Percentiles rank a stretch among this genome's conserved stretches.
Conservation (phyloP, 305 asterid species). For the Stenogyne calaminthoides region DNA sequence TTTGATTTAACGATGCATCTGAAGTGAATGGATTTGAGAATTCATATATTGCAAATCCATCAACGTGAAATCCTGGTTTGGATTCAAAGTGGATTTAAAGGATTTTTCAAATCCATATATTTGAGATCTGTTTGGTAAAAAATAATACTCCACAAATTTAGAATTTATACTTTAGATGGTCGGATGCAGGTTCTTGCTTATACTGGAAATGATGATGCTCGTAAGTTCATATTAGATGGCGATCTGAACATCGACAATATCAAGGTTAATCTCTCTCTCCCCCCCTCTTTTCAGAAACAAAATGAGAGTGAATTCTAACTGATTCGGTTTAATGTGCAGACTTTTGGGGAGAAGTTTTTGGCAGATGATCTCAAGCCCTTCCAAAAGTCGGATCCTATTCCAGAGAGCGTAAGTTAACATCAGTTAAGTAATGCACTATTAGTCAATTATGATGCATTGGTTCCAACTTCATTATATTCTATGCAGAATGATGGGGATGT, state of each 20-base stretch:
- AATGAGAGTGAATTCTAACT: constrained; percentile 13
- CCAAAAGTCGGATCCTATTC: constrained; percentile 89
- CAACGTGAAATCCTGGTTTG: neutral
- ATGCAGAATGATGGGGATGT: constrained; percentile 90
- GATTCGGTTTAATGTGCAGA: constrained; percentile 45
- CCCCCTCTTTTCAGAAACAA: neutral
- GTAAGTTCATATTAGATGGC: constrained; percentile 77
- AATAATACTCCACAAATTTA: no score
- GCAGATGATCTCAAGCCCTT: constrained; percentile 83
- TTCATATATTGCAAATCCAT: neutral
- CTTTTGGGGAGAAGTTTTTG: constrained; percentile 78
- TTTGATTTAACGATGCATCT: neutral
- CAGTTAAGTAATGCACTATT: neutral
- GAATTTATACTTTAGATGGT: neutral
- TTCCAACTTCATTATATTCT: constrained; percentile 15
- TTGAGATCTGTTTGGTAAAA: no score
- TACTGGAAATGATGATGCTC: constrained; percentile 90
- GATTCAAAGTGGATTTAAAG: neutral
- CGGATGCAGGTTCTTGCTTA: constrained; percentile 79
- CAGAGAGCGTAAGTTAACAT: constrained; percentile 59
- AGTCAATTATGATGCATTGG: neutral
- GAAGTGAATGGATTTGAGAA: neutral
- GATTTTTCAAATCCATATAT: neutral
- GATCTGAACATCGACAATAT: constrained; percentile 58
- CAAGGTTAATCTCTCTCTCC: constrained; percentile 51